phyloP scores from a whole-genome alignment of 2,329 filamentous ascomycete genomes.

The Botrytis fabae region DNA sequence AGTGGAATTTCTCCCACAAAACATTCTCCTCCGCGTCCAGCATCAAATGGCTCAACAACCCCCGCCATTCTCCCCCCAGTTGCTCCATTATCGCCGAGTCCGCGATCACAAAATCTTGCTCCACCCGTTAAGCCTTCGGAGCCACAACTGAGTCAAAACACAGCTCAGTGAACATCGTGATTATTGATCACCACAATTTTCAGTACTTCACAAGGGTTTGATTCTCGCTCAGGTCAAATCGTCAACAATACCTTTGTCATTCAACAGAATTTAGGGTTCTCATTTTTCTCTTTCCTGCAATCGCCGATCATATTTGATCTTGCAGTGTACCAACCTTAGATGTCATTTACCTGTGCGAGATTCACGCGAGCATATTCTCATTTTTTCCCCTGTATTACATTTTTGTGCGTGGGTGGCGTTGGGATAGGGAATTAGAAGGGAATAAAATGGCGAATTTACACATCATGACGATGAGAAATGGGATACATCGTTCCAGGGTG shows the following conservation, averaged over 20 bases:
- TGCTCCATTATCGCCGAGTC: slow-evolving; percentile 58
- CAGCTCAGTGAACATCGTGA: slow-evolving; percentile 1
- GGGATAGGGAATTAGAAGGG: slow-evolving; percentile 5
- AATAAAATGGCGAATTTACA: slow-evolving; percentile 18
- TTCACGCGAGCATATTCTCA: background rate
- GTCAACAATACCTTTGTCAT: background rate
- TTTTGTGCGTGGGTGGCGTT: background rate
- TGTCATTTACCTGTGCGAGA: background rate
- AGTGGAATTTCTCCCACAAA: slow-evolving; percentile 50
- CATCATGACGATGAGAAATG: slow-evolving; percentile 12
- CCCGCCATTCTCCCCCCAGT: slow-evolving; percentile 57
- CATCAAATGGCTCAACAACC: slow-evolving; percentile 33
- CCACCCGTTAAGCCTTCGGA: slow-evolving; percentile 57
- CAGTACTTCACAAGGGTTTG: background rate
- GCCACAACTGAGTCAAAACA: slow-evolving; percentile 9
- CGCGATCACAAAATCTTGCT: slow-evolving; percentile 57
- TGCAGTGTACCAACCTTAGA: slow-evolving; percentile 5
- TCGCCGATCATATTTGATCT: background rate
- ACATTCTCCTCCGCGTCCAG: slow-evolving; percentile 41
- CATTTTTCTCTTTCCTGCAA: background rate
- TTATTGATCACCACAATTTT: background rate
- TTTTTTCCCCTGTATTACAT: slow-evolving; percentile 1
- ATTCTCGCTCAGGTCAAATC: background rate
- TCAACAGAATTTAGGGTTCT: background rate
- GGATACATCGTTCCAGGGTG: background rate